These are phyloP conservation scores for Earliella scabrosa DNA, from an alignment of 1,284 basidiomycete genomes.

Conservation along the genomic window DNA sequence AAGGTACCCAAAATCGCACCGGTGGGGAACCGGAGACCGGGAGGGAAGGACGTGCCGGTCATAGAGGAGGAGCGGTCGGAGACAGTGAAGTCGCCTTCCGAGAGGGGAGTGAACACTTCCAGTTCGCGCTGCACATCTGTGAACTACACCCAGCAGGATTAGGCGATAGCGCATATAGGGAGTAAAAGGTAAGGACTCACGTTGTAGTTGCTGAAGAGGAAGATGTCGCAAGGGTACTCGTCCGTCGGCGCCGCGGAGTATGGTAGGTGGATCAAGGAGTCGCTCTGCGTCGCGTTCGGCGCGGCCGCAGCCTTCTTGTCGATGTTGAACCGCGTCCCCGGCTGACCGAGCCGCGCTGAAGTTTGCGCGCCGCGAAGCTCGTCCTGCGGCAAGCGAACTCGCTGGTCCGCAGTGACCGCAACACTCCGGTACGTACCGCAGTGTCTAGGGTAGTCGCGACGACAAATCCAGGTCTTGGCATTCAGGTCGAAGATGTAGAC, in stretches of 20 bases:
- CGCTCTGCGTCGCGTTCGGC: conserved; percentile 52
- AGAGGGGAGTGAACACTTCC: conserved; percentile 82
- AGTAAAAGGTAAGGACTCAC: conserved; percentile 47
- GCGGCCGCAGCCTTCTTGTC: conserved; percentile 46
- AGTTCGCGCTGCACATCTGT: conserved; percentile 94
- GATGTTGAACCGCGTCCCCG: conserved; percentile 60
- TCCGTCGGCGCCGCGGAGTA: conserved; percentile 74
- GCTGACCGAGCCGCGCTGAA: conserved; percentile 51
- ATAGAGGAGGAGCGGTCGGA: conserved; percentile 78
- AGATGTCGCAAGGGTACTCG: conserved; percentile 79
- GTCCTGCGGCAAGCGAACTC: conserved; percentile 71
- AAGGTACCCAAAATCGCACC: conserved; percentile 88
- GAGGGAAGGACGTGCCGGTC: conserved; percentile 79
- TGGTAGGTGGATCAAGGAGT: conserved; percentile 70
- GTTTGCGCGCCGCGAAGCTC: conserved; percentile 49
- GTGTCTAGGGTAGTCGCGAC: conserved; percentile 82
- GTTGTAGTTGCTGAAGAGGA: conserved; percentile 88
- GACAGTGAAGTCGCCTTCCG: conserved; percentile 72
- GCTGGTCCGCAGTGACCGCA: conserved; percentile 71
- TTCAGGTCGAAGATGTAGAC: conserved; percentile 86
- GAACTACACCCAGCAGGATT: conserved; percentile 56
- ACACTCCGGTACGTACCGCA: conserved; percentile 94
- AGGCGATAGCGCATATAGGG: not conserved
- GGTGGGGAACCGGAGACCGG: conserved; percentile 91
- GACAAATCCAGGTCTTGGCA: conserved; percentile 75